These are phyloP conservation scores for Laguncularia racemosa DNA, from an alignment of 345 rosid genomes.

Conservation along the genomic window DNA sequence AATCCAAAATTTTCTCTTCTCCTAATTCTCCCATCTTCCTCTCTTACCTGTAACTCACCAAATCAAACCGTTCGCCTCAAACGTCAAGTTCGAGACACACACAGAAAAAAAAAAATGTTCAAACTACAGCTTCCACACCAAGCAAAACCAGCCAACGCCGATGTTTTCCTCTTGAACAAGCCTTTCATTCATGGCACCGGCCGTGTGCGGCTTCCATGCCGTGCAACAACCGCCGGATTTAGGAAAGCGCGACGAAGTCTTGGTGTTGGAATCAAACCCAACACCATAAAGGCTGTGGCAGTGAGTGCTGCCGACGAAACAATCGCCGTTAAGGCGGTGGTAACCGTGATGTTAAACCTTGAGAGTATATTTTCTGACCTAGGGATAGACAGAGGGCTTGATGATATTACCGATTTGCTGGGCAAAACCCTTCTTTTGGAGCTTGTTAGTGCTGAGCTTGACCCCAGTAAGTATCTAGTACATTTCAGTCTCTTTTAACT, in stretches of 20 bases:
- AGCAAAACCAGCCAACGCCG: conserved; percentile 3
- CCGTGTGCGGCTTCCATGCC: conserved; percentile 3
- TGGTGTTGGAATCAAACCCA: conserved; percentile 4
- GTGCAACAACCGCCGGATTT: not conserved
- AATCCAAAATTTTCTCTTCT: not conserved
- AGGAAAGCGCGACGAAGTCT: not conserved
- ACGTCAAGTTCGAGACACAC: too few relatives aligned
- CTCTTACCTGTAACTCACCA: not conserved
- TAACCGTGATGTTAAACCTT: conserved; percentile 24
- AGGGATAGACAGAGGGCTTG: conserved; percentile 24
- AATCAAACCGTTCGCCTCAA: too few relatives aligned
- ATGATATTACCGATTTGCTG: conserved; percentile 35
- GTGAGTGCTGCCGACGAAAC: not conserved
- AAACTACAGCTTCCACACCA: conserved; percentile 17
- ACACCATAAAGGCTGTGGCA: conserved; percentile 13
- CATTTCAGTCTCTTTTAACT: too few relatives aligned
- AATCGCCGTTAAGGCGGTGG: conserved; percentile 25
- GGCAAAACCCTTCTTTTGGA: conserved; percentile 46
- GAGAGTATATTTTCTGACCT: conserved; percentile 21
- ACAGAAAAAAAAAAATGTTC: conserved; percentile 20
- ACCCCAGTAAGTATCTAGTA: conserved; percentile 32
- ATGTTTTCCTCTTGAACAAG: conserved; percentile 10
- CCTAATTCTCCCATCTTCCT: not conserved
- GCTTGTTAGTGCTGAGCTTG: conserved; percentile 50
- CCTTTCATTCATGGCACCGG: conserved; percentile 24